Evolutionary conservation across 345 rosid species (phyloP).

Genomic region (Populus deltoides): DNA sequence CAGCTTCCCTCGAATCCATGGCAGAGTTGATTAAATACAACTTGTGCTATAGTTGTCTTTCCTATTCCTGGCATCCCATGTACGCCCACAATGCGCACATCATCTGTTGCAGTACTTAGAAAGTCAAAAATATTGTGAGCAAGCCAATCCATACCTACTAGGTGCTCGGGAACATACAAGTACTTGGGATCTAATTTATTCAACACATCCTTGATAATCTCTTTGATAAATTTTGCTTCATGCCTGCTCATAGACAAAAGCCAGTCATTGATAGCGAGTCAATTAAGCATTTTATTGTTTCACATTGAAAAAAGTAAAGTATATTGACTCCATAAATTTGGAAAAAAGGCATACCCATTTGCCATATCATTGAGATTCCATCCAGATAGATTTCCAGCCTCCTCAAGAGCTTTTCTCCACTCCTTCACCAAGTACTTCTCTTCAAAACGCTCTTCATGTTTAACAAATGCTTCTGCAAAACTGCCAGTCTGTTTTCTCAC

Average conservation of each 20-base stretch:
- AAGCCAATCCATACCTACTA: background rate
- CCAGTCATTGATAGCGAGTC: too few relatives aligned
- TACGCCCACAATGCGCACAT: background rate
- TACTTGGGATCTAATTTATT: constrained; percentile 13
- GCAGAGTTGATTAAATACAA: background rate
- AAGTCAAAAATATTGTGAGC: background rate
- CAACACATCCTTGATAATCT: constrained; percentile 24
- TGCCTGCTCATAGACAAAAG: constrained; percentile 6
- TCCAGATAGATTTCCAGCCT: background rate
- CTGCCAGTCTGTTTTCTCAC: background rate
- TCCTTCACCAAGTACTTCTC: background rate
- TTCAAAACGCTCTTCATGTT: background rate
- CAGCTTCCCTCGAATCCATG: background rate
- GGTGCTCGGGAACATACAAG: background rate
- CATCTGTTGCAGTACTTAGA: background rate
- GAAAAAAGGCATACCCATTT: background rate
- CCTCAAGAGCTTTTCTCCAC: background rate
- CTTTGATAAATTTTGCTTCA: constrained; percentile 27
- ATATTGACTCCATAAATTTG: too few relatives aligned
- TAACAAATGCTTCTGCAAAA: background rate
- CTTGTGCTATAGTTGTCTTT: background rate
- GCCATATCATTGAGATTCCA: background rate
- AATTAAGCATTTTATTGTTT: background rate
- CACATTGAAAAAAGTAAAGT: too few relatives aligned
- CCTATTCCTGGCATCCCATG: background rate